Conservation (phyloP, 352 stramenopile genomes). For the Achlya hypogyna region DNA sequence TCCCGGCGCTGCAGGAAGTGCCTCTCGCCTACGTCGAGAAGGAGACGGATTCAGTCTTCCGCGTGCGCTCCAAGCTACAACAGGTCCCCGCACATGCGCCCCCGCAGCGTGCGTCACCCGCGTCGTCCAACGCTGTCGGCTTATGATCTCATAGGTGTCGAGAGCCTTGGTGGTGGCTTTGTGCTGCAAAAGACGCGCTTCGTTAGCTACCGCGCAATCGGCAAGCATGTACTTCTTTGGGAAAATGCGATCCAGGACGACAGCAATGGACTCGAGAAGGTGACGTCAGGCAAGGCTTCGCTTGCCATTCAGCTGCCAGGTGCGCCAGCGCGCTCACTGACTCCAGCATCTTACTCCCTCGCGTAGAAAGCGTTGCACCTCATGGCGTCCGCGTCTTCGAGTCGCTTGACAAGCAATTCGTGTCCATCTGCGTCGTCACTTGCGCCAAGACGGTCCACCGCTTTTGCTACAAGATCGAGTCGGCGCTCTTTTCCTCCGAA, state of each 20-base stretch:
- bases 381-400: slow-evolving; percentile 11
- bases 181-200: neutral
- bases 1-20: slow-evolving; percentile 2
- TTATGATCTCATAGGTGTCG: neutral
- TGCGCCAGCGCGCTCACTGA: neutral
- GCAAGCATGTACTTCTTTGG: slow-evolving; percentile 9
- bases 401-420: neutral
- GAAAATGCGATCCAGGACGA: neutral
- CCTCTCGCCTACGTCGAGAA: slow-evolving; percentile 12
- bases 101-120: neutral
- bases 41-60: neutral
- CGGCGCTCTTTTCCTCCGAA: neutral
- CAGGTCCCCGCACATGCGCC: slow-evolving; percentile 1
- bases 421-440: slow-evolving; percentile 6
- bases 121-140: neutral
- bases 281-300: neutral
- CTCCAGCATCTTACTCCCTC: neutral
- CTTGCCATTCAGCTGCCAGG: slow-evolving; percentile 7
- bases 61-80: neutral
- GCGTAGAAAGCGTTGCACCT: slow-evolving; percentile 1
- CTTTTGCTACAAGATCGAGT: neutral
- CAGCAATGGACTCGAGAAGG: neutral
- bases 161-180: neutral
- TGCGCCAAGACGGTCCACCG: slow-evolving; percentile 4
- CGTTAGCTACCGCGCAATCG: slow-evolving; percentile 12